phyloP scores from a whole-genome alignment of 116 monocot genomes.

The Dioscorea cayenensis region DNA sequence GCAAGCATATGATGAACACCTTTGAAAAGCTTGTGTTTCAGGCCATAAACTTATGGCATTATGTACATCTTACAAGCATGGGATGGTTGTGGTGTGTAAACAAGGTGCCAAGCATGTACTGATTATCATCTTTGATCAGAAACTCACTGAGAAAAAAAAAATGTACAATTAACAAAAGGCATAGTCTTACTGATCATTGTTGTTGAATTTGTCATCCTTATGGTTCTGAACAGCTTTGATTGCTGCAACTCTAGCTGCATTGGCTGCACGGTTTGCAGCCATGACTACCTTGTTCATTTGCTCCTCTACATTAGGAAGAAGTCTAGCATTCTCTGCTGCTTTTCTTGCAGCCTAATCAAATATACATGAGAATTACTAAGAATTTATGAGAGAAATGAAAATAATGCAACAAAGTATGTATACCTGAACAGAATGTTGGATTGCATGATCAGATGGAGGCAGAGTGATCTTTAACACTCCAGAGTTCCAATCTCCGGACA shows the following conservation, averaged over 20 bases:
- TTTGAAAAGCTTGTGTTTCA: neutral
- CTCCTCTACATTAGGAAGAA: conserved; percentile 24
- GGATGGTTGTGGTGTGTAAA: neutral
- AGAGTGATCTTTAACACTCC: conserved; percentile 26
- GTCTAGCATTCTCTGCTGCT: conserved; percentile 24
- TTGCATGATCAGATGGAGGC: neutral
- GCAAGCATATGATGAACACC: neutral
- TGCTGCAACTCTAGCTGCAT: conserved; percentile 40
- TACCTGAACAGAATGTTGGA: conserved; percentile 32
- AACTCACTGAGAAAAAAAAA: neutral
- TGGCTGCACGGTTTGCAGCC: conserved; percentile 42
- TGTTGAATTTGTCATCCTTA: conserved; percentile 5
- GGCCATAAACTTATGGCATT: neutral
- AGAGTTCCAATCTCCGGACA: conserved; percentile 35
- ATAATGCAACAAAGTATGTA: neutral
- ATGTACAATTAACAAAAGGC: conserved; percentile 1
- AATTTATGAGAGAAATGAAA: neutral
- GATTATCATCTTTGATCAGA: neutral
- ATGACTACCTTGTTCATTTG: conserved; percentile 27
- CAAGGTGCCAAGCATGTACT: neutral
- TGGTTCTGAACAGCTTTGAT: conserved; percentile 39
- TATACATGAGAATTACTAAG: neutral
- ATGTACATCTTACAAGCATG: conserved; percentile 4
- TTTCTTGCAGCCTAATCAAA: conserved; percentile 23
- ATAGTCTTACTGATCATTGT: neutral